Evolutionary conservation across 2,329 filamentous ascomycete genomes (phyloP), one percentile per base, ranked within the genome.

Genomic region (Xylaria digitata): DNA sequence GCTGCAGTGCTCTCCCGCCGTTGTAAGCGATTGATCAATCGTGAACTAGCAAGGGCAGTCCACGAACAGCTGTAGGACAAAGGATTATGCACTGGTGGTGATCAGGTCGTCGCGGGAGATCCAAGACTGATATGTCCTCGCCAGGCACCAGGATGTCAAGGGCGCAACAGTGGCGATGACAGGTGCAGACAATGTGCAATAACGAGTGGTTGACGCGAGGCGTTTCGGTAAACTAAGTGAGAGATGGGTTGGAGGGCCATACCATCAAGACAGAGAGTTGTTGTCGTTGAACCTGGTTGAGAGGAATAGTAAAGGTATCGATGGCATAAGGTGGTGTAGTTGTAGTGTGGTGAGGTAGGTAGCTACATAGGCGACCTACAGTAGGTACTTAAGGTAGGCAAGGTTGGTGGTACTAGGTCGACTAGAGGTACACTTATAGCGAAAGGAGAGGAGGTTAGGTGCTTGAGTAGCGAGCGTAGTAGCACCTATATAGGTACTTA

Each of bases 81-180:
- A 32, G 40, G 26, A 26, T 30, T 37, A 55, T 54, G 54, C 55
- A 60, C 43, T 37, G 54, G 30, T 37, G 40, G 45, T 49, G 61
- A 42, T 49, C 49, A 50, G 55, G 65, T 58, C 60, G 54, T 63
- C 57, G 46, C 57, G 61, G 53, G 57, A 50, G 42, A 48, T 54
- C 42, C 42, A 42, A 56, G 32, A 53, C 52, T 37, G 55, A 57
- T 59, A 48, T 49, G 46, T 62, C 55, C 58, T 59, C 40, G 61
- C 66, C 56, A 70, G 66, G 66, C 69, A 67, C 57, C 66, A 61
- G 46, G 37, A 67, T 67, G 55, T 54, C 57, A 46, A 55, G 61
- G 52, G 60, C 43, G 66, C 49, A 60, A 45, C 32, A 55, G 58
- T 37, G 48, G 58, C 15, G 54, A 61, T 49, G 66, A 37, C 30